These are phyloP conservation scores for Stachybotrys chlorohalonatus DNA, from an alignment of 2,329 filamentous ascomycete species.

Conservation along the genomic window DNA sequence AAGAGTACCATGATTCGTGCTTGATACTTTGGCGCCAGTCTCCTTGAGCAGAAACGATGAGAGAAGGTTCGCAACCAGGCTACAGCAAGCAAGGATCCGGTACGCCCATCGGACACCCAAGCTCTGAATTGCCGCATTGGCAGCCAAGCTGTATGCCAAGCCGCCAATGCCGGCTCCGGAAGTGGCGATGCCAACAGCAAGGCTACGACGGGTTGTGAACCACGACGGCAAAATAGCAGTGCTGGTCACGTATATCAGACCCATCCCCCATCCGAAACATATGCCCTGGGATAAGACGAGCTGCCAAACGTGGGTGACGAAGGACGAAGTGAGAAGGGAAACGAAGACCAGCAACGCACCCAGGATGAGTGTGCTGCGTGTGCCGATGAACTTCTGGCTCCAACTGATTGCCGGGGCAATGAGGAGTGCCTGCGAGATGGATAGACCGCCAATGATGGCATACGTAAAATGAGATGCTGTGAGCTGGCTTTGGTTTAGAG, in stretches of 20 bases:
- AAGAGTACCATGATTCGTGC: neutral
- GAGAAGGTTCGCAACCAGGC: conserved; percentile 45
- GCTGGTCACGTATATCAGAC: conserved; percentile 47
- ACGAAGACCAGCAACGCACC: conserved; percentile 41
- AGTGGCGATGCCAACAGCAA: conserved; percentile 48
- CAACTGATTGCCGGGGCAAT: conserved; percentile 29
- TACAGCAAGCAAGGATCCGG: conserved; percentile 37
- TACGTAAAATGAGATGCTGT: neutral
- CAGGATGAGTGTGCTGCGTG: conserved; percentile 32
- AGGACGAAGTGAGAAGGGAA: conserved; percentile 44
- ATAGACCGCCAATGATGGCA: conserved; percentile 1
- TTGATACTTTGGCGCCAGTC: neutral
- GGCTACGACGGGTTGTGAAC: conserved; percentile 45
- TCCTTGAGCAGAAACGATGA: conserved; percentile 40
- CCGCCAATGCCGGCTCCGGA: conserved; percentile 38
- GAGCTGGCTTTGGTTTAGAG: conserved; percentile 13
- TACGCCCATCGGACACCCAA: conserved; percentile 49
- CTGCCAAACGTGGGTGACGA: conserved; percentile 46
- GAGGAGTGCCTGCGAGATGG: conserved; percentile 7
- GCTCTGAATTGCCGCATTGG: conserved; percentile 41
- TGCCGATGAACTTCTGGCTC: conserved; percentile 17
- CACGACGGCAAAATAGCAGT: conserved; percentile 51
- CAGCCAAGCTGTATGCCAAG: conserved; percentile 11
- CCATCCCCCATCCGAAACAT: conserved; percentile 52
- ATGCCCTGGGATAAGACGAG: conserved; percentile 51